Conservation (phyloP, 495 filamentous ascomycete genomes). For the Aspergillus diversus region DNA sequence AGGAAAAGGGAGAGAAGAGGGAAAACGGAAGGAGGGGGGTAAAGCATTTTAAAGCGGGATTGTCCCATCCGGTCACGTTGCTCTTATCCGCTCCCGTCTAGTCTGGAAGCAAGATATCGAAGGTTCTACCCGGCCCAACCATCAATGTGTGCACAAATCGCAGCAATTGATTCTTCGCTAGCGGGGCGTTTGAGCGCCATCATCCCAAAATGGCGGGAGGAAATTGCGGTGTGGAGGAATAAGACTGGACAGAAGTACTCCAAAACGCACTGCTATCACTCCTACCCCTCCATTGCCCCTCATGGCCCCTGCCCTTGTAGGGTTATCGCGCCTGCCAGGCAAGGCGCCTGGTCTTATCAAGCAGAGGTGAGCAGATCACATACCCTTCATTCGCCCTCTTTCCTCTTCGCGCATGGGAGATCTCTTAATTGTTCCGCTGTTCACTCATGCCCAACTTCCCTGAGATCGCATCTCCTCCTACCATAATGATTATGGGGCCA, state of each 20-base stretch:
- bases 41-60: constrained; percentile 22
- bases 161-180: constrained; percentile 3
- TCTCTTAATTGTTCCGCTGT: background rate
- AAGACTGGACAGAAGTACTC: constrained; percentile 4
- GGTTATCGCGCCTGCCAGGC: constrained; percentile 3
- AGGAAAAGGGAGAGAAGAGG: constrained; percentile 11
- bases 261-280: constrained; percentile 6
- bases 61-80: constrained; percentile 18
- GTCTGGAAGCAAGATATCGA: background rate
- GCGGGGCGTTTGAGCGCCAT: constrained; percentile 4
- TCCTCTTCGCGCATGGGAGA: constrained; percentile 1
- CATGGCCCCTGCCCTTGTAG: constrained; percentile 6
- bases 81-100: constrained; percentile 17
- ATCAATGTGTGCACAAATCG: background rate
- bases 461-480: background rate
- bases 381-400: constrained; percentile 1
- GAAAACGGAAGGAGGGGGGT: constrained; percentile 9
- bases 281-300: constrained; percentile 9
- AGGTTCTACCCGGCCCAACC: background rate
- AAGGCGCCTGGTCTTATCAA: too few species aligned
- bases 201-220: background rate
- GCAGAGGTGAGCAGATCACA: background rate
- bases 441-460: constrained; percentile 12
- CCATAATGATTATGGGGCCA: background rate
- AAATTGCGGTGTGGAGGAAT: constrained; percentile 17